Evolutionary conservation across 1,284 basidiomycete genomes (phyloP), one percentile per base, ranked within the genome.

Genomic region (Anthracocystis walkeri): DNA sequence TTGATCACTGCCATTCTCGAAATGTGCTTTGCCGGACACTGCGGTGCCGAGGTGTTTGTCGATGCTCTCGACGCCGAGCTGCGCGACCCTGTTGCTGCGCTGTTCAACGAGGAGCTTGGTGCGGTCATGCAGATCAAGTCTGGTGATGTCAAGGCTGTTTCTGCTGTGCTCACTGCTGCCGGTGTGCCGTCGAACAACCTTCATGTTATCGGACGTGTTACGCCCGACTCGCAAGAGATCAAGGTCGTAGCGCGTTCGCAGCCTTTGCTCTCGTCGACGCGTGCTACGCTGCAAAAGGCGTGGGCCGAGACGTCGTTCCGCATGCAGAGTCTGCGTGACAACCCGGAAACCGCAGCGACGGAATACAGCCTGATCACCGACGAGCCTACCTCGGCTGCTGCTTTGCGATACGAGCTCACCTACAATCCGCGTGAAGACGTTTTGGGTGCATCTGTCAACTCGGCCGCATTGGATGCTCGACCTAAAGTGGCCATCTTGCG

Each of bases 21-120:
- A 87, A 99, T 99, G 97, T 90, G 90, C 48, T 98, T 99, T 81
- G 95, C 96, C 7, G 95, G 94, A 25, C 90, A 92, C 58, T 89
- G 90, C 11, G 97, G 97, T 33, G 89, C 91, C 31, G 88, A 91
- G 59, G 85, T 95, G 60, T 88, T 88, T 56, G 86, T 95, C 27
- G 90, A 92, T 66, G 84, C 85, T 11, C 79, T 88, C 56, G 86
- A 88, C 20, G 73, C 82, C 60, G 75, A 77, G 53, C 65, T 72
- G 54, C 79, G 86, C 18, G 86, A 87, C 94, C 75, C 78, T 0
- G 65, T 78, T 20, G 88, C 92, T 3, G 88, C 91, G 0, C 87
- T 99, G 50, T 99, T 99, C 88, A 97, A 95, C 85, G 96, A 99
- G 84, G 97, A 99, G 86, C 89, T 99, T 18, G 97, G 97, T 45